A percentile compares a stretch with the other conserved stretches of the same genome.
These are phyloP conservation scores for Cadophora sp. DNA, from an alignment of 2,329 filamentous ascomycete species.

Conservation along the genomic window DNA sequence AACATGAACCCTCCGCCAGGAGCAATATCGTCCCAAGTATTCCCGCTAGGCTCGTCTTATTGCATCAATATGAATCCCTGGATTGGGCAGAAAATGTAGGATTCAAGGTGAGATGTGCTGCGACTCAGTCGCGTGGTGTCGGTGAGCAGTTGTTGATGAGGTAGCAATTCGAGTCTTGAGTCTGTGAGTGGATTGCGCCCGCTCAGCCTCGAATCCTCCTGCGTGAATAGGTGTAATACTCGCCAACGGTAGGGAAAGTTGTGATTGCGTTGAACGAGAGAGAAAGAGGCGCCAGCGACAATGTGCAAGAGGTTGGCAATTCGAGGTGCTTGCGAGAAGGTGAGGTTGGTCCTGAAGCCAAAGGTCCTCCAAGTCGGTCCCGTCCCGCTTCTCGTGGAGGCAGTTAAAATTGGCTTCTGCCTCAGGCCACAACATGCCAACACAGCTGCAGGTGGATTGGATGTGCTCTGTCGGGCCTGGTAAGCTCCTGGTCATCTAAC, in stretches of 20 bases:
- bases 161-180: slow-evolving; percentile 22
- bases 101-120: slow-evolving; percentile 21
- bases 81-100: slow-evolving; percentile 3
- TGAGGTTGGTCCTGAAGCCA: background rate
- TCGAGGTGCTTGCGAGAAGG: background rate
- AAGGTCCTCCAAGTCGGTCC: background rate
- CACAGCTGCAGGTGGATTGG: no score
- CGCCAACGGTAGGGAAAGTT: slow-evolving; percentile 5
- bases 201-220: slow-evolving; percentile 11
- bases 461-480: no score
- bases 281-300: slow-evolving; percentile 18
- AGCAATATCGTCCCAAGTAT: slow-evolving; percentile 30
- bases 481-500: no score
- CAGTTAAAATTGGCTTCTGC: no score
- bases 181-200: slow-evolving; percentile 23
- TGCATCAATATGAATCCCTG: slow-evolving; percentile 33
- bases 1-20: slow-evolving; percentile 39
- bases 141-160: slow-evolving; percentile 27
- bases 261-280: slow-evolving; percentile 4
- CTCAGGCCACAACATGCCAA: no score
- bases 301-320: slow-evolving; percentile 17
- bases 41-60: slow-evolving; percentile 26
- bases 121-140: slow-evolving; percentile 33
- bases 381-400: no score
- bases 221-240: background rate